phyloP scores from a whole-genome alignment of 2,329 filamentous ascomycete genomes.

The Talaromyces verruculosus region DNA sequence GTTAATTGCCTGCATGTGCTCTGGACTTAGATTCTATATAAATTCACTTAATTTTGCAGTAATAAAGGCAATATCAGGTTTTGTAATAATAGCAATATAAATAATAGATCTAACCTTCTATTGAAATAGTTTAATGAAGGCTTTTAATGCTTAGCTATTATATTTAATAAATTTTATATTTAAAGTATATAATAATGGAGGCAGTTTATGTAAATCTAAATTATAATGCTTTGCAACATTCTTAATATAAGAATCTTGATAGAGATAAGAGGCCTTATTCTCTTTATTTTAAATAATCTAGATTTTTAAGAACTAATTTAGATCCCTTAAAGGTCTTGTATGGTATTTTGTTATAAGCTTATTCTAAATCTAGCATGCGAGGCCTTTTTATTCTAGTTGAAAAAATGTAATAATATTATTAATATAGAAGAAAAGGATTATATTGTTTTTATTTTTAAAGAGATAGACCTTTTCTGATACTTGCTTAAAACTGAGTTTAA shows the following conservation, averaged over 20 bases:
- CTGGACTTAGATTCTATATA: neutral
- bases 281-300: neutral
- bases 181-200: neutral
- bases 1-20: neutral
- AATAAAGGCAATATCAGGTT: neutral
- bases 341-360: neutral
- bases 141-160: neutral
- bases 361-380: neutral
- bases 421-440: neutral
- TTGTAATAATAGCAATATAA: neutral
- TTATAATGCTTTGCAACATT: neutral
- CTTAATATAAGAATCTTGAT: neutral
- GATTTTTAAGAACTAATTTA: neutral
- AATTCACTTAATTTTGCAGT: neutral
- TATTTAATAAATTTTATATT: neutral
- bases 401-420: neutral
- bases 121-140: neutral
- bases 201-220: neutral
- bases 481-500: neutral
- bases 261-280: neutral
- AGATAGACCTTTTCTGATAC: neutral
- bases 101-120: neutral
- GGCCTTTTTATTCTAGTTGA: neutral
- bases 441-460: neutral
- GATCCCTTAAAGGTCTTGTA: neutral